Percentiles rank a stretch among this genome's conserved stretches.
These are phyloP conservation scores for Rhizopogon vulgaris DNA, from an alignment of 768 basidiomycete species.

Conservation along the genomic window DNA sequence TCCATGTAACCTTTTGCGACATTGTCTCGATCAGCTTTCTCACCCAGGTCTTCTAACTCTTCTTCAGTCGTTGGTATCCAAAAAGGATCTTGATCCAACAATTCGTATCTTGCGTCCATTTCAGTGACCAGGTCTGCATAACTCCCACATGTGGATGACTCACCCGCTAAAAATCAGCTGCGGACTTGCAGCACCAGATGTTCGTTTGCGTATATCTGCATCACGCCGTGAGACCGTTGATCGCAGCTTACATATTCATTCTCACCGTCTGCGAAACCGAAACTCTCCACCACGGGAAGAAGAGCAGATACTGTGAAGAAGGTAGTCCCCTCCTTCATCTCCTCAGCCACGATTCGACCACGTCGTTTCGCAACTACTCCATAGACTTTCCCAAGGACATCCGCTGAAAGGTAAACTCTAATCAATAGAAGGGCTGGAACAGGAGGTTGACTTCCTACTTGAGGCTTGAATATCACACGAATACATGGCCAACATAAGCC, in stretches of 20 bases:
- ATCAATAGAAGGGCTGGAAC: conserved; percentile 7
- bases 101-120: conserved; percentile 62
- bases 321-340: conserved; percentile 96
- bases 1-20: conserved; percentile 95
- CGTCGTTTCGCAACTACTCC: conserved; percentile 89
- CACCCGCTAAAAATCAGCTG: conserved; percentile 96
- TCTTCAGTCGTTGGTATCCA: conserved; percentile 98
- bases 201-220: conserved; percentile 89
- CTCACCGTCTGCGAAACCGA: conserved; percentile 94
- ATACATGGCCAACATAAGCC: conserved; percentile 97
- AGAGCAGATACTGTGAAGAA: conserved; percentile 91
- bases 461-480: conserved; percentile 98
- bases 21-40: conserved; percentile 90
- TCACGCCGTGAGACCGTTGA: background rate
- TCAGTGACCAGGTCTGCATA: conserved; percentile 9
- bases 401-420: conserved; percentile 46
- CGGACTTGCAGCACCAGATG: conserved; percentile 95
- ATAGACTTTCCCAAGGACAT: conserved; percentile 96
- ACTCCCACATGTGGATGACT: conserved; percentile 18
- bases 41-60: conserved; percentile 93
- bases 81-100: conserved; percentile 91
- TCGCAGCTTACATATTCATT: background rate
- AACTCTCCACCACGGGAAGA: conserved; percentile 94
- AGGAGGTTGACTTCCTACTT: conserved; percentile 46
- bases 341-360: conserved; percentile 90